These are phyloP conservation scores for Penicillium sp. DNA, from an alignment of 2,329 filamentous ascomycete species.

Conservation along the genomic window DNA sequence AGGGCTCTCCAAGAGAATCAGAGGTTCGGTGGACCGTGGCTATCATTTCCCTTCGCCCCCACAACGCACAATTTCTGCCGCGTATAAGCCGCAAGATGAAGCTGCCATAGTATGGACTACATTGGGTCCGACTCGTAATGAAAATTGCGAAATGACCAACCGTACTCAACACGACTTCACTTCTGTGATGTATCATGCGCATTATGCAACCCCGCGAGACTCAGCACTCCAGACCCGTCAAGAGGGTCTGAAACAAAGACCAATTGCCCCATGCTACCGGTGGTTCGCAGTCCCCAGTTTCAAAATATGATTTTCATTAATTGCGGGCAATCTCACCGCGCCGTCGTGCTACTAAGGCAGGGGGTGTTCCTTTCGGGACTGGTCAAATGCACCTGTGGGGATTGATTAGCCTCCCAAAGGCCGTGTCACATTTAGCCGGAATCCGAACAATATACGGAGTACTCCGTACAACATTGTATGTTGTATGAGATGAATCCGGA, in stretches of 20 bases:
- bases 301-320: slow-evolving; percentile 6
- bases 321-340: background rate
- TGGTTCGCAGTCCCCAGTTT: slow-evolving; percentile 14
- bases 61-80: background rate
- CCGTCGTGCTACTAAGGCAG: slow-evolving; percentile 16
- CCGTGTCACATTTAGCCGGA: background rate
- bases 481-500: background rate
- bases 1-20: background rate
- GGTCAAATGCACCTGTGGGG: slow-evolving; percentile 1
- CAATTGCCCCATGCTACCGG: background rate
- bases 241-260: slow-evolving; percentile 1
- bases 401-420: background rate
- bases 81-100: background rate
- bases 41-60: background rate
- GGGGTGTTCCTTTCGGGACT: slow-evolving; percentile 13
- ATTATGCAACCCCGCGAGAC: background rate
- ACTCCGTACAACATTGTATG: background rate
- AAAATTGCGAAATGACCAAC: background rate
- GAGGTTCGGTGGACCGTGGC: slow-evolving; percentile 11
- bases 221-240: background rate
- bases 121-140: background rate
- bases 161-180: background rate
- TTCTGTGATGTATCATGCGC: background rate
- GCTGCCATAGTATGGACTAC: background rate
- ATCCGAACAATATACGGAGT: background rate